phyloP scores from a whole-genome alignment of 2,329 filamentous ascomycete species.

The Zymoseptoria tritici region DNA sequence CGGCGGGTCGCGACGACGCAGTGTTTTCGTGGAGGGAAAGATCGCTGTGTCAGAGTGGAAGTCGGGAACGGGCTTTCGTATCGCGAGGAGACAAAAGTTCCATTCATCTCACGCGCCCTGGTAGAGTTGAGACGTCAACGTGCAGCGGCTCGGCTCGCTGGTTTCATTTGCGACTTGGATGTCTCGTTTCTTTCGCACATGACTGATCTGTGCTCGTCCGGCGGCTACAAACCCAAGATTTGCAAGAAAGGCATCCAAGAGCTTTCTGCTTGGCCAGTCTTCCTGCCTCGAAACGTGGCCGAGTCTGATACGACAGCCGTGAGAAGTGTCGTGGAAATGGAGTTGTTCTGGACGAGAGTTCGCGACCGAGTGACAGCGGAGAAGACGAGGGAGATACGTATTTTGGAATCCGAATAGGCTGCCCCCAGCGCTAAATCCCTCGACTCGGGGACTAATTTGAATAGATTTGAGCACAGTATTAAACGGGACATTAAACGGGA shows the following conservation, averaged over 20 bases:
- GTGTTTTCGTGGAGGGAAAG: background rate
- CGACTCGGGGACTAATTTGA: too few relatives aligned
- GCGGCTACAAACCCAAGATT: background rate
- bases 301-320: too few relatives aligned
- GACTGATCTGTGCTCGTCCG: background rate
- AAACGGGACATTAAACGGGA: too few relatives aligned
- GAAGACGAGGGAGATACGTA: too few relatives aligned
- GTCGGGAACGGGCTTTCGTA: background rate
- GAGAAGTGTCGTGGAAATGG: background rate
- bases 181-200: background rate
- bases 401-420: too few relatives aligned
- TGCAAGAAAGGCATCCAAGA: background rate
- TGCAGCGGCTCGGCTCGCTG: background rate
- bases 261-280: background rate
- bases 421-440: too few relatives aligned
- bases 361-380: background rate
- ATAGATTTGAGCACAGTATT: too few relatives aligned
- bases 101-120: background rate
- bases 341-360: background rate
- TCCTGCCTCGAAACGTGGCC: background rate
- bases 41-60: background rate
- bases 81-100: background rate
- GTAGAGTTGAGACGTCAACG: background rate
- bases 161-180: background rate
- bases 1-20: background rate